These are phyloP conservation scores for Tricholoma terreum DNA, from an alignment of 768 basidiomycete genomes.

Conservation along the genomic window DNA sequence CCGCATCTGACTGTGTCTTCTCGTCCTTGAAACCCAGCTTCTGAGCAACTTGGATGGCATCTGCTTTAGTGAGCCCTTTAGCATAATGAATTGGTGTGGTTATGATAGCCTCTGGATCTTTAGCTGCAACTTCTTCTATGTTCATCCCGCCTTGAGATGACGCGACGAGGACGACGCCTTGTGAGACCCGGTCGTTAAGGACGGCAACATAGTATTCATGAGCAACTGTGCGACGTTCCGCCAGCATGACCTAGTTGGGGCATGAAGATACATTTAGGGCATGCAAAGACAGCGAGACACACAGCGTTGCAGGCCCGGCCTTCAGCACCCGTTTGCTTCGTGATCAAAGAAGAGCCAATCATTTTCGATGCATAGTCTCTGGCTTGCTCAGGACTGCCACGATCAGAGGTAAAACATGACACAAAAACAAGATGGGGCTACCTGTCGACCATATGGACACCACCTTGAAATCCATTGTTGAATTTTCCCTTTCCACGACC, in stretches of 20 bases:
- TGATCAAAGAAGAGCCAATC: slow-evolving; percentile 94
- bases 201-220: slow-evolving; percentile 99
- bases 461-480: slow-evolving; percentile 93
- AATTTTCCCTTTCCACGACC: slow-evolving; percentile 98
- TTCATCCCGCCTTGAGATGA: slow-evolving; percentile 99
- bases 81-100: slow-evolving; percentile 88
- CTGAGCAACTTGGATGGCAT: slow-evolving; percentile 77
- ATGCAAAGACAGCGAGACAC: slow-evolving; percentile 25
- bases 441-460: slow-evolving; percentile 93
- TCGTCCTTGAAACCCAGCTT: slow-evolving; percentile 86
- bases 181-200: slow-evolving; percentile 87
- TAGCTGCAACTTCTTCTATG: slow-evolving; percentile 98
- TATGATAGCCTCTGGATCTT: slow-evolving; percentile 92
- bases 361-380: slow-evolving; percentile 86
- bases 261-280: not conserved
- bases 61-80: slow-evolving; percentile 69
- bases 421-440: slow-evolving; percentile 28
- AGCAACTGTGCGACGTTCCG: slow-evolving; percentile 86
- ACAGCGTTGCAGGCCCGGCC: slow-evolving; percentile 96
- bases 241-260: slow-evolving; percentile 83
- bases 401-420: slow-evolving; percentile 1
- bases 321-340: slow-evolving; percentile 93
- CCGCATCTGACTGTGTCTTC: slow-evolving; percentile 76
- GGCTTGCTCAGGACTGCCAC: slow-evolving; percentile 76
- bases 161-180: slow-evolving; percentile 89